A percentile compares a stretch with the other conserved stretches of the same genome.
phyloP scores from a whole-genome alignment of 306 rosid genomes.

The Rosa persica region DNA sequence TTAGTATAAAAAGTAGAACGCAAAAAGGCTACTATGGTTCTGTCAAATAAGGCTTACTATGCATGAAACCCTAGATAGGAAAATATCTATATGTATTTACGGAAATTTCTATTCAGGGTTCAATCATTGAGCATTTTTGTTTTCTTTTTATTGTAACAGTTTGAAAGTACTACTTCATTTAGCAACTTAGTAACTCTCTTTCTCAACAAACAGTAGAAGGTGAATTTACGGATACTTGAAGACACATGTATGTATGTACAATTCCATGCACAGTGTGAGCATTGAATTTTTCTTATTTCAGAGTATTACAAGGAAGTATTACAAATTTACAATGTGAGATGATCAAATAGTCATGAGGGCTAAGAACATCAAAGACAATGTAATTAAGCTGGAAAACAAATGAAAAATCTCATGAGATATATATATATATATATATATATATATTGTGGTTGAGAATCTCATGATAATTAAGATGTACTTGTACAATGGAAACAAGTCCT shows the following conservation, averaged over 20 bases:
- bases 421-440: too few species aligned
- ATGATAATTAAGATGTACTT: not conserved
- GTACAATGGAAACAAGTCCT: not conserved
- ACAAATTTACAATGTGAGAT: not conserved
- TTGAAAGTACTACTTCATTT: not conserved
- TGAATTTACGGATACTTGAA: not conserved
- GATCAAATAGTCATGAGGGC: not conserved
- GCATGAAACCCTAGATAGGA: conserved; percentile 15
- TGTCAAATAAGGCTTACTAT: conserved; percentile 38
- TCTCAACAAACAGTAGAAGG: not conserved
- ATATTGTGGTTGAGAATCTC: not conserved
- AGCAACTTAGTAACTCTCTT: not conserved
- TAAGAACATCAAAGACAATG: not conserved
- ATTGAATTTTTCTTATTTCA: not conserved
- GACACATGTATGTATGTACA: too few species aligned
- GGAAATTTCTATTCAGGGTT: not conserved
- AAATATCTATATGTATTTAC: not conserved
- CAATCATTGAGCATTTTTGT: not conserved
- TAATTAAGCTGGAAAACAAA: too few species aligned
- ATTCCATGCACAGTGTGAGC: not conserved
- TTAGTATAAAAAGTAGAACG: conserved; percentile 16
- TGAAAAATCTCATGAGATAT: not conserved
- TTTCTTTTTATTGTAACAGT: not conserved
- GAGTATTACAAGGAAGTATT: not conserved
- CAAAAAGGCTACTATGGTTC: conserved; percentile 35